These are phyloP conservation scores for Pseudopediastrum boryanum DNA, from an alignment of 139 green algal genomes.

Conservation along the genomic window DNA sequence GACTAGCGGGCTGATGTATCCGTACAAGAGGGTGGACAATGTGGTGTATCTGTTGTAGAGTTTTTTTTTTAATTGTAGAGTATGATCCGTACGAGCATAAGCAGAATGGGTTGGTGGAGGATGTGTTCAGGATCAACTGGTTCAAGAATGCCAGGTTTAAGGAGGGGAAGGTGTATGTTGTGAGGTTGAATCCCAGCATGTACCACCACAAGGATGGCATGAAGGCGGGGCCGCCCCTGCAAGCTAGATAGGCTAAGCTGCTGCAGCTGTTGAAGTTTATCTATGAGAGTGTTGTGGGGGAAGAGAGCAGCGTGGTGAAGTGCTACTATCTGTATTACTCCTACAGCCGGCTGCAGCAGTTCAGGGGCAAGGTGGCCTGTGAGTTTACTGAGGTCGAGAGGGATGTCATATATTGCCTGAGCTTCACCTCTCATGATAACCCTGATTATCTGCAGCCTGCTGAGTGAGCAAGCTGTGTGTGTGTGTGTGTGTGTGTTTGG, in stretches of 20 bases:
- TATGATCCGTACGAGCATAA: too few species aligned
- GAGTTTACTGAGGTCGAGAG: conserved; percentile 14
- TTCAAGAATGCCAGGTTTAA: conserved; percentile 11
- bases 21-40: conserved; percentile 1
- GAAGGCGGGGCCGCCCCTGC: neutral
- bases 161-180: conserved; percentile 10
- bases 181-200: conserved; percentile 11
- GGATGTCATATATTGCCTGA: conserved; percentile 10
- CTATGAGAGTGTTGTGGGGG: neutral
- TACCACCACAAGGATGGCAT: conserved; percentile 18
- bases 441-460: neutral
- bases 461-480: neutral
- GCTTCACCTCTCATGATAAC: neutral
- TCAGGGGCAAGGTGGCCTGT: conserved; percentile 12
- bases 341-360: neutral
- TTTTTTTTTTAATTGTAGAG: too few species aligned
- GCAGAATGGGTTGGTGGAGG: conserved; percentile 10
- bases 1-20: neutral
- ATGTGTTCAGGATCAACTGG: conserved; percentile 28
- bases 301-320: conserved; percentile 2
- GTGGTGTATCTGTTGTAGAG: conserved; percentile 9
- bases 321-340: conserved; percentile 22
- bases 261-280: too few species aligned
- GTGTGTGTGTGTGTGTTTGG: too few species aligned
- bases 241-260: neutral